Evolutionary conservation across 805 yeast genomes (phyloP), one percentile per base, ranked within the genome.

Genomic region (Starmera amethionina): DNA sequence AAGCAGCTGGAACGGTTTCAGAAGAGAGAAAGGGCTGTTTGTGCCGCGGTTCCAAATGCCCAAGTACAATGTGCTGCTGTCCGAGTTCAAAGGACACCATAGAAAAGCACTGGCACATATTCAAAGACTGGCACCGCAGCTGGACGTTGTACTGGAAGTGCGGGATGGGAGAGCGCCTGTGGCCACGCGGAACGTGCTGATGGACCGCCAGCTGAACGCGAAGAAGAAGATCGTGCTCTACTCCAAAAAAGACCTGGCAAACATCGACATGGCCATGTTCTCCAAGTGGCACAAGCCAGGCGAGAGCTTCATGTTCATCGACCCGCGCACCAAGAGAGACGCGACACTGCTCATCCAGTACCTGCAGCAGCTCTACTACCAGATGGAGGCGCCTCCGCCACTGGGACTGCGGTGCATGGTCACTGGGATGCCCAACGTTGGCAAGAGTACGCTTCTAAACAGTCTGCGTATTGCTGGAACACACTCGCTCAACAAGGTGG

Each of bases 401-500:
- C 59, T 88, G 43, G 97, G 97, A 0, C 64, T 83, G 37, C 62
- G 88, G 18, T 59, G 84, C 42, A 67, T 89, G 67, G 75, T 90
- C 35, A 79, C 82, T 7, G 98, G 98, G 0, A 84, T 93, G 93
- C 98, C 98, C 1, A 93, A 93, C 56, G 95, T 88, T n/a, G 98
- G 98, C 0, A 93, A 93, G 59, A 83, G 95, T 11, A 82, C 96
- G 0, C 57, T 93, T 37, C 81, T 89, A 25, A 93, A 93, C 53
- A 68, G 81, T 0, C 62, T 89, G 38, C 62, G 96, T 43, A 63
- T 62, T 8, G 54, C 46, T 15, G 55, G 55, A 9, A 36, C 53
- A 27, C 41, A 47, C 40, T 45, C 40, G 41, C 40, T 39, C 39
- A 64, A 67, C 41, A 83, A 82, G 51, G 97, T 85, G 1, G 96